phyloP scores from a whole-genome alignment of 1,284 basidiomycete species.

The Wolfiporia cocos region DNA sequence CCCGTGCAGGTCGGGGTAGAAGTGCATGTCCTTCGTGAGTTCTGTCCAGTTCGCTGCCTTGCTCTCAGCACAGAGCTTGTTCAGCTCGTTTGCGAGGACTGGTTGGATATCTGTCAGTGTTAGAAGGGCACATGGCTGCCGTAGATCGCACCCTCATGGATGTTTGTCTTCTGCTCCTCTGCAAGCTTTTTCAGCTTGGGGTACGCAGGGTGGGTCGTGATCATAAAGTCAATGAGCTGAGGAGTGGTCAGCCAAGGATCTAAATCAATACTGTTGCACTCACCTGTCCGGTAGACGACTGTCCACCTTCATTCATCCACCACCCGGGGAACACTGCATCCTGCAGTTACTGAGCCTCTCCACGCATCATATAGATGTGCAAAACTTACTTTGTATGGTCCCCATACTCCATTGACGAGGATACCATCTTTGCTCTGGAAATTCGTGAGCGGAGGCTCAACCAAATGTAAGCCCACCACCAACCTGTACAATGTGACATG shows the following conservation, averaged over 20 bases:
- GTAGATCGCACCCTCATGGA: conserved; percentile 46
- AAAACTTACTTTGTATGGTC: conserved; percentile 75
- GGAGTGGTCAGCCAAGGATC: conserved; percentile 67
- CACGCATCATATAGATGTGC: not conserved
- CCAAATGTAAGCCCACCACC: conserved; percentile 3
- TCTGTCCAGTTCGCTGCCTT: conserved; percentile 66
- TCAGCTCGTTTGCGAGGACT: conserved; percentile 75
- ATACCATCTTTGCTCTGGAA: conserved; percentile 72
- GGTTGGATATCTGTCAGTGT: conserved; percentile 24
- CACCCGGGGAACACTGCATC: conserved; percentile 87
- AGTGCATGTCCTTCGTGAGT: conserved; percentile 84
- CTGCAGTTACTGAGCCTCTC: conserved; percentile 26
- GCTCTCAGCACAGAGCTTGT: conserved; percentile 56
- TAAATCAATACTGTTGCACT: conserved; percentile 7
- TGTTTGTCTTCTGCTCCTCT: conserved; percentile 46
- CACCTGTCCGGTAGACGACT: conserved; percentile 96
- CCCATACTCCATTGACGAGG: conserved; percentile 94
- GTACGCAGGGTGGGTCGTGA: conserved; percentile 89
- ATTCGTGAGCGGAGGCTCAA: not conserved
- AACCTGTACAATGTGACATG: conserved; percentile 90
- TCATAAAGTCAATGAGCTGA: conserved; percentile 90
- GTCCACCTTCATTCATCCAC: conserved; percentile 99
- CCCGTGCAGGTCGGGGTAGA: conserved; percentile 93
- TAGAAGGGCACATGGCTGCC: conserved; percentile 14
- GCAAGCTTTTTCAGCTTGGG: conserved; percentile 57